These are phyloP conservation scores for Protomyces pachydermus DNA, from an alignment of 1,139 yeast genomes.

Conservation along the genomic window DNA sequence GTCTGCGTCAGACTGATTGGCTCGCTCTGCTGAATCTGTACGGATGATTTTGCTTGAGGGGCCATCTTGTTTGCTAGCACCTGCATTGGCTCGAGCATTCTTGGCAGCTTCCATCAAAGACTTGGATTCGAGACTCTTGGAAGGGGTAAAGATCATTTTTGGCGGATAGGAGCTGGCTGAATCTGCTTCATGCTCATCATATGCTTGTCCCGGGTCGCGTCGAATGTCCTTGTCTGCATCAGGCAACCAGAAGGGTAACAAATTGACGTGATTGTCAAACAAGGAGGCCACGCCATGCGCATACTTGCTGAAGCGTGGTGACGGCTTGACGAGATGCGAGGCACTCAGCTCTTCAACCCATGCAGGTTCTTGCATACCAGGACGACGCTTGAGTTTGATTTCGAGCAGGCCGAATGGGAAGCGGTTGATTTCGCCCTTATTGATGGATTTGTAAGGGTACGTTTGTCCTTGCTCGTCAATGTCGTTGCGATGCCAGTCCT, in stretches of 20 bases:
- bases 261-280: conserved; percentile 62
- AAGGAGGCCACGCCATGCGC: conserved; percentile 86
- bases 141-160: conserved; percentile 25
- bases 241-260: conserved; percentile 90
- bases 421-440: conserved; percentile 79
- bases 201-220: conserved; percentile 69
- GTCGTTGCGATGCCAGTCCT: conserved; percentile 86
- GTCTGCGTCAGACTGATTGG: conserved; percentile 39
- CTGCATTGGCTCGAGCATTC: conserved; percentile 37
- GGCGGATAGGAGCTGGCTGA: conserved; percentile 26
- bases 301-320: conserved; percentile 84
- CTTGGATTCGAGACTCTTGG: conserved; percentile 29
- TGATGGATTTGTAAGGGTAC: conserved; percentile 64
- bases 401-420: conserved; percentile 94
- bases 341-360: conserved; percentile 88
- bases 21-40: conserved; percentile 37
- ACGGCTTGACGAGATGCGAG: conserved; percentile 79
- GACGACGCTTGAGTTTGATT: conserved; percentile 54
- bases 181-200: conserved; percentile 48
- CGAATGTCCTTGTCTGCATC: conserved; percentile 79
- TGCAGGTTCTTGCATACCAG: conserved; percentile 33
- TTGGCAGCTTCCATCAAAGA: conserved; percentile 25
- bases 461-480: conserved; percentile 66
- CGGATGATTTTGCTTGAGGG: conserved; percentile 7
- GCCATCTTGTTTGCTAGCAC: conserved; percentile 32